These are phyloP conservation scores for Tephrocybe sp. DNA, from an alignment of 768 basidiomycete species.

Conservation along the genomic window DNA sequence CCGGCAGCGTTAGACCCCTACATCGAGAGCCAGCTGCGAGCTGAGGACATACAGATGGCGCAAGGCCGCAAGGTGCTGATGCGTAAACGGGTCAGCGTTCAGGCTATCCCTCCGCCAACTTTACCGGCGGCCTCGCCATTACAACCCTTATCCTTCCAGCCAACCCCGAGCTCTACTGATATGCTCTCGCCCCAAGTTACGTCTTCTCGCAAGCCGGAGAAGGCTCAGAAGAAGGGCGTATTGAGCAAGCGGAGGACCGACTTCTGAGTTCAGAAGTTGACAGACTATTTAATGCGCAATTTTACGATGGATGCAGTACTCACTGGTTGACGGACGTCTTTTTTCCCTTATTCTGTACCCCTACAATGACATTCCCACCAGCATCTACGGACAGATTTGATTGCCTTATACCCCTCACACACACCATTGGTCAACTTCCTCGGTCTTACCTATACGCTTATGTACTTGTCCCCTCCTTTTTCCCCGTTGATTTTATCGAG, in stretches of 20 bases:
- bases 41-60: slow-evolving; percentile 21
- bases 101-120: slow-evolving; percentile 18
- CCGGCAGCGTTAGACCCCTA: slow-evolving; percentile 5
- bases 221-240: slow-evolving; percentile 34
- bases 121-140: slow-evolving; percentile 8
- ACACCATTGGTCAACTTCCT: slow-evolving; percentile 1
- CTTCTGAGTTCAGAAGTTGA: slow-evolving; percentile 24
- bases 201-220: slow-evolving; percentile 24
- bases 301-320: background rate
- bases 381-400: slow-evolving; percentile 13
- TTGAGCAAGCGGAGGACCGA: slow-evolving; percentile 45
- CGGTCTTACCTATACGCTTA: slow-evolving; percentile 4
- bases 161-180: slow-evolving; percentile 17
- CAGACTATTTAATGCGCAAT: slow-evolving; percentile 1
- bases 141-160: slow-evolving; percentile 14
- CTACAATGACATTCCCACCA: slow-evolving; percentile 2
- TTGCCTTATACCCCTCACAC: slow-evolving; percentile 17
- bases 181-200: slow-evolving; percentile 14
- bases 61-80: slow-evolving; percentile 28
- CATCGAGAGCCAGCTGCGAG: slow-evolving; percentile 12
- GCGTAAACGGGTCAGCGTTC: slow-evolving; percentile 23
- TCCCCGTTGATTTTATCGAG: background rate
- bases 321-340: slow-evolving; percentile 11
- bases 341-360: slow-evolving; percentile 12
- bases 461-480: slow-evolving; percentile 9